Percentiles rank a stretch among this genome's conserved stretches.
Evolutionary conservation across 192 early-diverging fungal species (phyloP).

Genomic region (Kappamyces sp.): DNA sequence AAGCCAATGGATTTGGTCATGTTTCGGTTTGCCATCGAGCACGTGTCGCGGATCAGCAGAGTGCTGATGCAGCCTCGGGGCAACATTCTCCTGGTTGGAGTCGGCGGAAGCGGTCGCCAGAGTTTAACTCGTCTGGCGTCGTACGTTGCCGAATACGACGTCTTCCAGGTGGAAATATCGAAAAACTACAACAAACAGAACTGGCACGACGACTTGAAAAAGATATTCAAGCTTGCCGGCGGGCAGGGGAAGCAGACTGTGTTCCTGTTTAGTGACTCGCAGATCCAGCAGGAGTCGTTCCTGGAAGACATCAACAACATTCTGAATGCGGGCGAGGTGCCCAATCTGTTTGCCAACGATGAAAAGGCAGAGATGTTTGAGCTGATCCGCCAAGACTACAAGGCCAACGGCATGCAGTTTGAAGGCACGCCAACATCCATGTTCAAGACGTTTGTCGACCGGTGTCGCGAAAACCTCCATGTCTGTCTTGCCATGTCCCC

Average conservation of each 20-base stretch:
- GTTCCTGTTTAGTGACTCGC: constrained; percentile 56
- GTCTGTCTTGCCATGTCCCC: constrained; percentile 53
- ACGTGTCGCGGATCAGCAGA: constrained; percentile 49
- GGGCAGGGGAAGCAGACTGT: constrained; percentile 47
- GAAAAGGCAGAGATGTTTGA: constrained; percentile 59
- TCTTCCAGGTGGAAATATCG: constrained; percentile 55
- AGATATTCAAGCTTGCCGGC: constrained; percentile 48
- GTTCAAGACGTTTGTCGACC: constrained; percentile 45
- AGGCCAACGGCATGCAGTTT: constrained; percentile 18
- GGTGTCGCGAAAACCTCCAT: constrained; percentile 55
- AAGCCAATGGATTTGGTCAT: constrained; percentile 61
- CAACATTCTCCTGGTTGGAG: constrained; percentile 55
- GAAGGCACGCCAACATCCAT: constrained; percentile 43
- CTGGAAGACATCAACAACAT: constrained; percentile 61
- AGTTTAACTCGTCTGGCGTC: constrained; percentile 54
- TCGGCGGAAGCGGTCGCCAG: constrained; percentile 55
- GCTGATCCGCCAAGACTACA: constrained; percentile 39
- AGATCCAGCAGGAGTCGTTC: constrained; percentile 58
- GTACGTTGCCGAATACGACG: constrained; percentile 52
- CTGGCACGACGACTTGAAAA: constrained; percentile 60
- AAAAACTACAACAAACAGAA: constrained; percentile 49
- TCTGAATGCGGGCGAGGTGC: constrained; percentile 55
- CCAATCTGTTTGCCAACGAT: constrained; percentile 50
- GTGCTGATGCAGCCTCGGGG: constrained; percentile 52
- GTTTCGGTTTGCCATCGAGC: constrained; percentile 59